These are phyloP conservation scores for Emmonsiellopsis sp. DNA, from an alignment of 2,329 filamentous ascomycete species.

Conservation along the genomic window DNA sequence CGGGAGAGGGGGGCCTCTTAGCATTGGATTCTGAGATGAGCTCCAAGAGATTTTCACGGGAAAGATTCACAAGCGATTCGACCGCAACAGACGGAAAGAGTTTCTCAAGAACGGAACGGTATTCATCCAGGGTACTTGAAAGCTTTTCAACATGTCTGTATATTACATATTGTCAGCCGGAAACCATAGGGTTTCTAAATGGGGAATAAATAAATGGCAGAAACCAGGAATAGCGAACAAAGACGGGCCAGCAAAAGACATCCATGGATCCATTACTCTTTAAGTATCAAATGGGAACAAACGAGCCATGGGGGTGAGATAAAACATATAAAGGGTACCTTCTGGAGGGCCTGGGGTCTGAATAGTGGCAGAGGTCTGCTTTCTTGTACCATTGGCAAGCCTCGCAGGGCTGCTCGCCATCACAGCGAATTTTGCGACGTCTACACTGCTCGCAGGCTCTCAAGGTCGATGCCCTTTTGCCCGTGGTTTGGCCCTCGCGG, in stretches of 20 bases:
- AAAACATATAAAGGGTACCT: conserved; percentile 47
- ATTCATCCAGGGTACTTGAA: conserved; percentile 57
- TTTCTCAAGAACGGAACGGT: conserved; percentile 51
- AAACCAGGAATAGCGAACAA: too few species aligned
- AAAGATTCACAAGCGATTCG: conserved; percentile 42
- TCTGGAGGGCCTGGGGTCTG: conserved; percentile 69
- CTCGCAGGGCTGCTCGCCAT: conserved; percentile 71
- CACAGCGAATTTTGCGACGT: conserved; percentile 73
- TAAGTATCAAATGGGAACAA: conserved; percentile 11
- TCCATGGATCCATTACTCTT: too few species aligned
- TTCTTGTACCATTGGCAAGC: conserved; percentile 76
- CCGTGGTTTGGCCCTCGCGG: conserved; percentile 25
- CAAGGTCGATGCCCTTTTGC: conserved; percentile 28
- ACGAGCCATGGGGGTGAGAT: not conserved
- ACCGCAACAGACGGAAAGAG: conserved; percentile 52
- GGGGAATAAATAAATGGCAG: too few species aligned
- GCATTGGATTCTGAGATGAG: conserved; percentile 42
- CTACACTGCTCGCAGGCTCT: conserved; percentile 66
- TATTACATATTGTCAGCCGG: not conserved
- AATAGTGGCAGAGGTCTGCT: conserved; percentile 69
- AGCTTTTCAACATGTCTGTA: conserved; percentile 43
- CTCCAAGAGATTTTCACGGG: conserved; percentile 50
- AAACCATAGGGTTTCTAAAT: not conserved
- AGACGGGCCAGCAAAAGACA: not conserved
- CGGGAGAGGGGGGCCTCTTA: conserved; percentile 30